Evolutionary conservation across 208 protist species (phyloP).

Genomic region (Strigomonas culicis): DNA sequence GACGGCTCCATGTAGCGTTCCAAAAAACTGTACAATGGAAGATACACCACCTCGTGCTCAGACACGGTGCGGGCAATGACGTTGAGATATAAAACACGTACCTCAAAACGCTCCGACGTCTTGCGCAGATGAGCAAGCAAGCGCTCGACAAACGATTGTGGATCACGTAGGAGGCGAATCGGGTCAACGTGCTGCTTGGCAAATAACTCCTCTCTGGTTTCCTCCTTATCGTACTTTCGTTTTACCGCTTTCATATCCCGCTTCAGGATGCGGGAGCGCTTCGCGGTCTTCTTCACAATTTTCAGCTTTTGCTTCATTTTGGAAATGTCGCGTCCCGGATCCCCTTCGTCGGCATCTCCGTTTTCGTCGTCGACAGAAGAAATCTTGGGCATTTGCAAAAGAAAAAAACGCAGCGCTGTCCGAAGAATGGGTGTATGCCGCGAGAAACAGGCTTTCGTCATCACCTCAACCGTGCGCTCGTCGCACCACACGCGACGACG

Average conservation of each 20-base stretch:
- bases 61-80: slow-evolving; percentile 94
- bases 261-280: slow-evolving; percentile 85
- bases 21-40: slow-evolving; percentile 96
- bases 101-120: slow-evolving; percentile 94
- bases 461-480: slow-evolving; percentile 94
- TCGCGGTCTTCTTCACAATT: slow-evolving; percentile 90
- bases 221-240: slow-evolving; percentile 83
- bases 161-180: slow-evolving; percentile 95
- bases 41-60: slow-evolving; percentile 94
- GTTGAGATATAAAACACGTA: slow-evolving; percentile 95
- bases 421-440: slow-evolving; percentile 88
- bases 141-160: slow-evolving; percentile 95
- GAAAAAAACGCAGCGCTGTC: slow-evolving; percentile 95
- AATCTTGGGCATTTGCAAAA: slow-evolving; percentile 88
- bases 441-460: slow-evolving; percentile 94
- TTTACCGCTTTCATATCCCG: slow-evolving; percentile 60
- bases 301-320: slow-evolving; percentile 92
- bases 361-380: slow-evolving; percentile 70
- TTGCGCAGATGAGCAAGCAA: slow-evolving; percentile 91
- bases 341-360: slow-evolving; percentile 55
- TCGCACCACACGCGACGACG: slow-evolving; percentile 93
- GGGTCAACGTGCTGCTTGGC: slow-evolving; percentile 92
- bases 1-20: slow-evolving; percentile 96
- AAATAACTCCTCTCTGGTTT: slow-evolving; percentile 64
- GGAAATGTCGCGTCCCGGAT: slow-evolving; percentile 80